A percentile compares a stretch with the other conserved stretches of the same genome.
phyloP scores from a whole-genome alignment of 257 asterid species.

The Nicotiana sylvestris region DNA sequence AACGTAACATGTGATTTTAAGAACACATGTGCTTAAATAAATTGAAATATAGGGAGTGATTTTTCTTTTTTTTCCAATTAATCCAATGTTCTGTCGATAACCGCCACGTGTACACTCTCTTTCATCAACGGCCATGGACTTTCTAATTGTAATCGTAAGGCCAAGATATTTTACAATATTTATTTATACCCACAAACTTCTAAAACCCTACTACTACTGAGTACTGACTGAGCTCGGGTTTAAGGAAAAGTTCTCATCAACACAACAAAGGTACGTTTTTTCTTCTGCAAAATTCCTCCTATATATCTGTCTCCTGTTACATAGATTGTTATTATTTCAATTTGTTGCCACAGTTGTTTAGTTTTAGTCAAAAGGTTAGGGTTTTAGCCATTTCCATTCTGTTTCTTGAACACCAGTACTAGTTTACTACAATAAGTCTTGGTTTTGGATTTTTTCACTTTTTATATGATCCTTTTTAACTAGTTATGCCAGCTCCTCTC shows the following conservation, averaged over 20 bases:
- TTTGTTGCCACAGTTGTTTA: background rate
- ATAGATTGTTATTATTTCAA: background rate
- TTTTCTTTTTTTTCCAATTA: too few relatives aligned
- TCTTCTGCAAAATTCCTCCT: background rate
- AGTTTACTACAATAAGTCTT: background rate
- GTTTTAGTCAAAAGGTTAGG: background rate
- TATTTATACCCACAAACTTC: background rate
- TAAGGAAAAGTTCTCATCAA: background rate
- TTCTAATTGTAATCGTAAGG: background rate
- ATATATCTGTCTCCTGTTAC: background rate
- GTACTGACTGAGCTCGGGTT: background rate
- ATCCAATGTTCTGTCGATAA: background rate
- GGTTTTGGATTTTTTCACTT: background rate
- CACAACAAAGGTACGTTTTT: background rate
- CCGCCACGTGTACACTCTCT: background rate
- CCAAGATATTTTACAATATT: background rate
- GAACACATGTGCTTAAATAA: too few relatives aligned
- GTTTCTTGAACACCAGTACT: background rate
- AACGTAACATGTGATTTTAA: too few relatives aligned
- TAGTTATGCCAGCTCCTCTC: background rate
- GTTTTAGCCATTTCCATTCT: background rate
- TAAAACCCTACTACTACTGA: background rate
- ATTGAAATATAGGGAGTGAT: too few relatives aligned
- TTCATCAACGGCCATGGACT: background rate
- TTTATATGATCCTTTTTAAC: too few relatives aligned